Evolutionary conservation across 139 green algal genomes (phyloP), one percentile per base, ranked within the genome.

Genomic region (Volvox africanus): DNA sequence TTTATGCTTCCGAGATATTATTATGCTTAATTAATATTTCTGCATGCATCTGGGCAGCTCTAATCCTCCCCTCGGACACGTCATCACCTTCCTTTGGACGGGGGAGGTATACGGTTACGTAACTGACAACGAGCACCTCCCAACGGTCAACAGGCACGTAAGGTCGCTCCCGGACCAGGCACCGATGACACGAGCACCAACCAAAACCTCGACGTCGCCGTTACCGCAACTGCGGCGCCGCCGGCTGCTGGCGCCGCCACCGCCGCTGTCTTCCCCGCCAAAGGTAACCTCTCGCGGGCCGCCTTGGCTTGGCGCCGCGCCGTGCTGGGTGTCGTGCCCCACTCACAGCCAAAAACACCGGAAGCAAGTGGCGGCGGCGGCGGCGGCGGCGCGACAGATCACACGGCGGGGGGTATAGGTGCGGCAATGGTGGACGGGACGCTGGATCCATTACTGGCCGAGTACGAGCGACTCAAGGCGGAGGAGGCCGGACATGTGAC

Each of bases 401-500:
- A 30, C 21, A 12, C 21, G 65, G 65, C 65, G 24, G 65, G 5
- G 65, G 65, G 24, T 2, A 22, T 20, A 11, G 81, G 33, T 14
- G 2, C 80, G 61, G 50, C 24, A n/a, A 18, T 32, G 61, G n/a
- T 55, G 1, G 32, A 33, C 26, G 83, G 67, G 3, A 37, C 12
- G 20, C 21, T 19, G 21, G 83, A 89, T 5, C 14, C 35, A 5
- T 32, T 89, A 68, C 67, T 89, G 36, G 21, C n/a, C 13, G 83
- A 89, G 83, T 89, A 89, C 35, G 67, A 37, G 36, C 83, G 65
- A 35, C 24, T 35, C 26, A 89, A 89, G 67, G 17, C 6, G 67
- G 83, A 89, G 67, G 83, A 89, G 67, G 67, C 35, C 35, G 83
- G 61, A 26, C 19, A 50, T 28, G 67, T 69, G 2, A 69, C 36